Evolutionary conservation across 106 monocot species (phyloP), one percentile per base, ranked within the genome.

Genomic region (Gastrodia elata): DNA sequence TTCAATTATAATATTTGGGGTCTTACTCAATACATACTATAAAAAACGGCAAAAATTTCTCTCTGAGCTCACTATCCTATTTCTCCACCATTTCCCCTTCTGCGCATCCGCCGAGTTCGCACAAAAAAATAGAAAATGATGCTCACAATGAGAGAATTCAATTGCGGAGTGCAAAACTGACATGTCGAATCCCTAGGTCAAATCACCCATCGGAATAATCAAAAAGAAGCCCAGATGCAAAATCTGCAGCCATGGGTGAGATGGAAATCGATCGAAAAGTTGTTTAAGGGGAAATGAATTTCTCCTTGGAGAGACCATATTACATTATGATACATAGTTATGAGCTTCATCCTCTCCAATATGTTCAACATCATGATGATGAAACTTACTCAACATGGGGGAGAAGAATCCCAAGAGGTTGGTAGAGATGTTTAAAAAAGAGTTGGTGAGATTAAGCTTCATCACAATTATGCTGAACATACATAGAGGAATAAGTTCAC

Each of bases 401-500:
- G 87, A 84, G 84, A 92, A 92, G 86, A 88, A 92, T 0, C 91
- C 88, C 40, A 92, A 84, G 9, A 92, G 82, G 1, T 89, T 89
- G 24, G 92, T 89, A 15, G 92, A 89, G 59, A 93, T 87, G 77
- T 93, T 93, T 37, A 93, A 85, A 11, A 89, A 93, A 27, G 93
- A 87, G 61, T 89, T 89, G 32, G 93, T 93, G 65, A 89, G 85
- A 49, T 82, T 87, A 30, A 89, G 87, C 84, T 92, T 92, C 92
- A 89, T 89, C 38, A 89, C 89, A 75, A 89, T 89, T 6, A 92
- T 76, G 78, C 86, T 84, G 78, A 89, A 87, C 92, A 89, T 87
- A 49, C 24, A 20, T 44, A 72, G 71, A 72, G 71, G 46, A 72
- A 0, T 44, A 72, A 72, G 48, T 48, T 49, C 32, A 72, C 71